phyloP scores from a whole-genome alignment of 139 green algal species.

The Edaphochlamys debaryana region DNA sequence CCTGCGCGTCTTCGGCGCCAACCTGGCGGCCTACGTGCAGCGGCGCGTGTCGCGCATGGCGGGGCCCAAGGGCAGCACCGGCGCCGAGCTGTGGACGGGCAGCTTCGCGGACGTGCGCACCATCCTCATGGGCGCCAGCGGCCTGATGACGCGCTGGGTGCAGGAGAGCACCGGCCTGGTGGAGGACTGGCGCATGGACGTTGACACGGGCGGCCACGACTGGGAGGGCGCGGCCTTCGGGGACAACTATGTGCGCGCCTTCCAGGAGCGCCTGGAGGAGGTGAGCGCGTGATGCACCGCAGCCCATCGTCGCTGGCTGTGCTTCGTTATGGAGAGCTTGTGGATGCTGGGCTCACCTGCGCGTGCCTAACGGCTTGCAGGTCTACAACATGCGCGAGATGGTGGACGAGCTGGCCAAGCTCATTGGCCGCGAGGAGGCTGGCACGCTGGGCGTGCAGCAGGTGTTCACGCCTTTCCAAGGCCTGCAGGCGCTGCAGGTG shows the following conservation, averaged over 20 bases:
- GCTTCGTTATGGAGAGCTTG: too few species aligned
- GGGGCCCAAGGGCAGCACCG: not conserved
- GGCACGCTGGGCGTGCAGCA: constrained; percentile 40
- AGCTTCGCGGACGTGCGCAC: constrained; percentile 49
- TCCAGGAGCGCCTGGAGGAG: constrained; percentile 68
- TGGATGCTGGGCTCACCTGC: not conserved
- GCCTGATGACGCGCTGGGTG: constrained; percentile 38
- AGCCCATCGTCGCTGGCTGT: too few species aligned
- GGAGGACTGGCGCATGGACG: constrained; percentile 54
- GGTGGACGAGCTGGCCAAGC: constrained; percentile 69
- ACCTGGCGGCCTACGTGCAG: constrained; percentile 53
- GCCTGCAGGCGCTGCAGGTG: constrained; percentile 64
- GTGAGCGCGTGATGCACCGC: constrained; percentile 40
- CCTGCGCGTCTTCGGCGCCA: constrained; percentile 44
- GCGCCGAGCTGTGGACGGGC: not conserved
- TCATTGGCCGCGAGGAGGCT: constrained; percentile 63
- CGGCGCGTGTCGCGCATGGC: constrained; percentile 22
- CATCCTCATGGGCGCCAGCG: constrained; percentile 51
- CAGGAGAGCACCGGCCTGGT: constrained; percentile 46
- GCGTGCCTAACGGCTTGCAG: constrained; percentile 25
- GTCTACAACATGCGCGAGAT: constrained; percentile 72
- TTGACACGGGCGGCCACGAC: constrained; percentile 54
- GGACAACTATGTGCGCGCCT: constrained; percentile 49
- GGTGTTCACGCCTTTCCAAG: constrained; percentile 52
- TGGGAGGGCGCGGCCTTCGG: constrained; percentile 52